Conservation (phyloP, 169 alveolate species). For the Neospora caninum region DNA sequence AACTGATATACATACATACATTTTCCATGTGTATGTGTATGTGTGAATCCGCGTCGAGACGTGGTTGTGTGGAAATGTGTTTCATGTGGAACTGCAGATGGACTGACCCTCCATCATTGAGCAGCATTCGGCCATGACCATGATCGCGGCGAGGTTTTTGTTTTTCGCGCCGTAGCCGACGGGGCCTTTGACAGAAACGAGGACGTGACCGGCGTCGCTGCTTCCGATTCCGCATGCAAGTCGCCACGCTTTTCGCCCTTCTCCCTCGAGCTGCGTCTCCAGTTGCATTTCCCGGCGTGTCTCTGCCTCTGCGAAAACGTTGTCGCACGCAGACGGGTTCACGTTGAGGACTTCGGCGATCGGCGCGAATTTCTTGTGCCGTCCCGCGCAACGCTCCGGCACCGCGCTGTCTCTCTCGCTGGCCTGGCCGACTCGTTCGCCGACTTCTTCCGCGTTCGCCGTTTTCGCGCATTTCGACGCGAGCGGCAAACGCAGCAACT, state of each 20-base stretch:
- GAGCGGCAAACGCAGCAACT: neutral
- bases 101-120: slow-evolving; percentile 46
- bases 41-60: neutral
- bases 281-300: neutral
- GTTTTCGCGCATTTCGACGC: neutral
- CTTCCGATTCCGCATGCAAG: slow-evolving; percentile 26
- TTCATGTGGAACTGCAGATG: neutral
- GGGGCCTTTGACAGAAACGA: neutral
- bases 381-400: neutral
- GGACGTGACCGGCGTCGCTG: slow-evolving; percentile 29
- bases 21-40: neutral
- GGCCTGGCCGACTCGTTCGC: neutral
- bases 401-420: neutral
- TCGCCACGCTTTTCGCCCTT: neutral
- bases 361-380: neutral
- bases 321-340: neutral
- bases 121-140: slow-evolving; percentile 29
- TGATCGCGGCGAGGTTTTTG: neutral
- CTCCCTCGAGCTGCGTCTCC: neutral
- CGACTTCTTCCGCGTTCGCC: neutral
- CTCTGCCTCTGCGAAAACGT: neutral
- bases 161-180: neutral
- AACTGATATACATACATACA: neutral
- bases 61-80: neutral
- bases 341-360: neutral